Base-by-base conservation (phyloP, 2,329 filamentous ascomycete genomes). In the Plectosphaerella plurivora region DNA sequence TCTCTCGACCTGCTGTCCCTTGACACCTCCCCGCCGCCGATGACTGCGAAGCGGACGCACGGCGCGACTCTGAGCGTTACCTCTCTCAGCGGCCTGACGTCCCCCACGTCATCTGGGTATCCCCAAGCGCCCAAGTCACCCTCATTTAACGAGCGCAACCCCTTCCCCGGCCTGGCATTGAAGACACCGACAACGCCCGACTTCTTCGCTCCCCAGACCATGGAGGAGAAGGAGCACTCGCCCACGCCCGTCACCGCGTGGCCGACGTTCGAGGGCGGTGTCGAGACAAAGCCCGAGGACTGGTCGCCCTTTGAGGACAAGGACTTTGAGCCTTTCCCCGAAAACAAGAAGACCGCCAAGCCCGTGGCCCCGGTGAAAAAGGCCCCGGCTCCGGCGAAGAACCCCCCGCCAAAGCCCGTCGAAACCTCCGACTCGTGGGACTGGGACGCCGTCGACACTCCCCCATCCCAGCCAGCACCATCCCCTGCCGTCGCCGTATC, bases 111-210 rank as follows among this genome's bases (percentile, higher is more conserved):
- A 33, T 57, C 66, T n/a, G 62, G 67, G 36, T 77, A 78, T 59
- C 72, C 76, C 2, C 72, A 76, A 55, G 69, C 74, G 3, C 72
- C 77, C 9, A 79, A 74, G 59, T 78, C 78, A 5, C 76, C 77
- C 0, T 78, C 78, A 1, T 81, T 78, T 52, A 73, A 77, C 37
- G 72, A 78, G 15, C 73, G 77, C 41, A 82, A 80, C 54, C 77
- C 78, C 1, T 81, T 79, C 54, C 71, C 73, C 1, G 73, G 75
- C 2, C 64, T 81, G 14, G 70, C 69, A 4, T 64, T 82, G 41
- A 71, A 75, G 47, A 77, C 74, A 2, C 71, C 72, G 2, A 65
- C 65, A 20, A 62, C 63, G 14, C 59, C 65, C 10, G 62, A 67
- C 24, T 66, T 69, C 45, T 59, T 62, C 3, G 25, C 58, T 22